A percentile compares a stretch with the other conserved stretches of the same genome.
phyloP scores from a whole-genome alignment of 495 filamentous ascomycete genomes.

The Jackrogersella minutella region DNA sequence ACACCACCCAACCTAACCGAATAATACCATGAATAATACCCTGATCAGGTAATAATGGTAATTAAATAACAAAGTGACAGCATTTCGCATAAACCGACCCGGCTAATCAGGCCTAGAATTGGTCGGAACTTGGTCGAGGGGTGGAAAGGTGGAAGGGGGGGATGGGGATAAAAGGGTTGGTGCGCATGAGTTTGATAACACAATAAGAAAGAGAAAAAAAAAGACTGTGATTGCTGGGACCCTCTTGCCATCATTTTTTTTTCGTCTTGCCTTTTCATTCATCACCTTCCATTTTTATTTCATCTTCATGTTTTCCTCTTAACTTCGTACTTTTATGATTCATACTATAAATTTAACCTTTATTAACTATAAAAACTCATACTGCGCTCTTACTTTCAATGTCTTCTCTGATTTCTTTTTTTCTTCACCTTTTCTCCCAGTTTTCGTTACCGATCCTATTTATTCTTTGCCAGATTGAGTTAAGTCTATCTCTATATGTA shows the following conservation, averaged over 20 bases:
- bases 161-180: conserved; percentile 25
- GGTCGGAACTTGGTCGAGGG: conserved; percentile 9
- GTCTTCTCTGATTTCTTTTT: not conserved
- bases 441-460: not conserved
- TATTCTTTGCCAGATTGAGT: conserved; percentile 4
- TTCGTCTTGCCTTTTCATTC: not conserved
- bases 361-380: too few relatives aligned
- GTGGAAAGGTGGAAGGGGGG: not conserved
- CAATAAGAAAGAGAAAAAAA: not conserved
- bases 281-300: not conserved
- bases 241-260: not conserved
- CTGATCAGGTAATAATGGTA: conserved; percentile 31
- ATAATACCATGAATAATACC: conserved; percentile 25
- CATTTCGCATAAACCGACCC: conserved; percentile 36
- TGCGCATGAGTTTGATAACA: conserved; percentile 37
- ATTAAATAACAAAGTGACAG: conserved; percentile 31
- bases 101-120: conserved; percentile 43
- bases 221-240: conserved; percentile 10
- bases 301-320: not conserved
- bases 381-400: too few relatives aligned
- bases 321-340: not conserved
- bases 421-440: too few relatives aligned
- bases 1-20: conserved; percentile 31
- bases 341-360: too few relatives aligned
- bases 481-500: conserved; percentile 1